Evolutionary conservation across 2,329 filamentous ascomycete genomes (phyloP).

Genomic region (Fusarium bulbicola): DNA sequence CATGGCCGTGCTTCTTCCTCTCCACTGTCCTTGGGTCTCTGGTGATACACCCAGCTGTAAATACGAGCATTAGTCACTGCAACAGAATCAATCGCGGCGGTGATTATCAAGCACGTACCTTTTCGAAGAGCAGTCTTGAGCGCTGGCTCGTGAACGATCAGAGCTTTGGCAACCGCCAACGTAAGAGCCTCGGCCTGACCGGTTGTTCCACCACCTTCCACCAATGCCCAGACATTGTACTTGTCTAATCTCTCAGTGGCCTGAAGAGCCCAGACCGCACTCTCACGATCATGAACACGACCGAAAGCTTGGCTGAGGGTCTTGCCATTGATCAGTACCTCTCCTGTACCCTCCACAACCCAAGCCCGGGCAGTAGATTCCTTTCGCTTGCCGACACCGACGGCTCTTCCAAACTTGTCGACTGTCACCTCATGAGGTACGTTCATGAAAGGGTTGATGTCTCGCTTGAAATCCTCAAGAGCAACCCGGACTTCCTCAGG

Average conservation of each 20-base stretch:
- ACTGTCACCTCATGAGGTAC: slow-evolving; percentile 70
- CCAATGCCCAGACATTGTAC: slow-evolving; percentile 93
- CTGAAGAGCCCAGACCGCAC: slow-evolving; percentile 89
- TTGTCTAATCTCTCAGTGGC: slow-evolving; percentile 86
- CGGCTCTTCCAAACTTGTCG: slow-evolving; percentile 80
- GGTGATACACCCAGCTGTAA: slow-evolving; percentile 87
- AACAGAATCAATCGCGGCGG: slow-evolving; percentile 10
- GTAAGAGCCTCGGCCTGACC: slow-evolving; percentile 96
- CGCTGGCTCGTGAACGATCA: slow-evolving; percentile 90
- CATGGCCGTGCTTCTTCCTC: slow-evolving; percentile 95
- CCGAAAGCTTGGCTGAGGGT: slow-evolving; percentile 83
- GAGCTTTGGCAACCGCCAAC: slow-evolving; percentile 85
- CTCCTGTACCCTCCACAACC: slow-evolving; percentile 91
- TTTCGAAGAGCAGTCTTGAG: slow-evolving; percentile 87
- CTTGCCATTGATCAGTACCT: slow-evolving; percentile 91
- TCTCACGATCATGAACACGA: slow-evolving; percentile 92
- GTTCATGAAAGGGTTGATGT: slow-evolving; percentile 76
- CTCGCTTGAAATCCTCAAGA: slow-evolving; percentile 76
- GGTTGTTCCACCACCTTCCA: slow-evolving; percentile 87
- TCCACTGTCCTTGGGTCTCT: slow-evolving; percentile 92
- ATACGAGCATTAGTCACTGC: slow-evolving; percentile 53
- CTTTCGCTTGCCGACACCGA: slow-evolving; percentile 88
- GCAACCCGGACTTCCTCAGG: slow-evolving; percentile 73
- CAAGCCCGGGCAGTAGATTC: slow-evolving; percentile 84
- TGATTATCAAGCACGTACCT: slow-evolving; percentile 68